These are phyloP conservation scores for Boletus insuetus DNA, from an alignment of 768 basidiomycete genomes.

Conservation along the genomic window DNA sequence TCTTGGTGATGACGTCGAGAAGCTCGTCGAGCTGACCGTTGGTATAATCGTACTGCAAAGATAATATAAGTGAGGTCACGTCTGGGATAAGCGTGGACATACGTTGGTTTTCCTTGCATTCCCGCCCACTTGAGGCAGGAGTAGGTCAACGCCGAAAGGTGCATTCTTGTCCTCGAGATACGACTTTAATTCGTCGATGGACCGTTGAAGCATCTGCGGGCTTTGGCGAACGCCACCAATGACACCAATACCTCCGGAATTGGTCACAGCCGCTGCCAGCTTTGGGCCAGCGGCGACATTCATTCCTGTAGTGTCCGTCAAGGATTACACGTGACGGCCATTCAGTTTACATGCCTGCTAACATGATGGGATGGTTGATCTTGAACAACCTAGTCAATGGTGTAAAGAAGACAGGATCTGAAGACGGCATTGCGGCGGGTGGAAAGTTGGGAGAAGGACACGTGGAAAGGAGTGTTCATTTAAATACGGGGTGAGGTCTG, in stretches of 20 bases:
- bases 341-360: conserved; percentile 50
- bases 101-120: conserved; percentile 82
- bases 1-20: conserved; percentile 73
- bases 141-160: conserved; percentile 79
- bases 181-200: conserved; percentile 71
- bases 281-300: conserved; percentile 84
- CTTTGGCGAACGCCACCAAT: conserved; percentile 80
- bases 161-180: conserved; percentile 72
- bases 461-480: not conserved
- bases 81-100: conserved; percentile 5
- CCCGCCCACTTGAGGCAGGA: conserved; percentile 81
- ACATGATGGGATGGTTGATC: conserved; percentile 81
- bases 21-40: conserved; percentile 74
- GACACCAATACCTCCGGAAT: conserved; percentile 84
- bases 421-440: conserved; percentile 56
- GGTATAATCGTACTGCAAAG: conserved; percentile 64
- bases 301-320: conserved; percentile 43
- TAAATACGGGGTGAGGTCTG: not conserved
- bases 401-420: conserved; percentile 62
- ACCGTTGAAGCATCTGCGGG: conserved; percentile 64
- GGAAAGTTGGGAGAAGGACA: not conserved
- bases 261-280: conserved; percentile 88
- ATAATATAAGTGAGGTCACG: not conserved
- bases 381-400: conserved; percentile 73
- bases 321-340: not conserved